These are phyloP conservation scores for Boletellus emodensis DNA, from an alignment of 768 basidiomycete genomes.

Conservation along the genomic window DNA sequence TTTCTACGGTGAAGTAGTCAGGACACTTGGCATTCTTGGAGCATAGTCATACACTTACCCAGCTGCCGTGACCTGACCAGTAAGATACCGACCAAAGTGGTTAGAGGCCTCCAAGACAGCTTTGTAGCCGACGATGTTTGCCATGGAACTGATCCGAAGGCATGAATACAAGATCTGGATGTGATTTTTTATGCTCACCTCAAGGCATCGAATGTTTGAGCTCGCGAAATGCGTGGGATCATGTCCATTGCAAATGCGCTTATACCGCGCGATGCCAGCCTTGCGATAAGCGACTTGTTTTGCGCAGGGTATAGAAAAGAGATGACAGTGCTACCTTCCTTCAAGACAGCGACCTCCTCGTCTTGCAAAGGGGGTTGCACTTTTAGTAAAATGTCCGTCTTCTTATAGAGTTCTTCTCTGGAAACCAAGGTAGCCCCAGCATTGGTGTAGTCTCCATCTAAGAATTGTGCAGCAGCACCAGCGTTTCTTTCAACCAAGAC, in stretches of 20 bases:
- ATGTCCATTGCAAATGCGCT: conserved; percentile 88
- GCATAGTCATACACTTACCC: conserved; percentile 49
- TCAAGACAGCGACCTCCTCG: conserved; percentile 59
- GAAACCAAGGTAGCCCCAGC: conserved; percentile 80
- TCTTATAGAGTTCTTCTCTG: conserved; percentile 61
- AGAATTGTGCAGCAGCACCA: conserved; percentile 70
- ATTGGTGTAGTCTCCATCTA: conserved; percentile 72
- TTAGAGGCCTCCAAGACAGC: conserved; percentile 89
- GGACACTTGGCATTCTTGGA: conserved; percentile 1
- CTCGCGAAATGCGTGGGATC: conserved; percentile 88
- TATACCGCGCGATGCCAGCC: conserved; percentile 58
- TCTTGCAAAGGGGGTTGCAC: conserved; percentile 70
- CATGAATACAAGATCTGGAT: not conserved
- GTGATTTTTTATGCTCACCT: conserved; percentile 44
- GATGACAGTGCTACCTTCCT: conserved; percentile 73
- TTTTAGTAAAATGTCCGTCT: conserved; percentile 79
- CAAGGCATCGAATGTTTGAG: conserved; percentile 85
- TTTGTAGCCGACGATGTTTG: conserved; percentile 93
- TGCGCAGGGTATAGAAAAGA: conserved; percentile 83
- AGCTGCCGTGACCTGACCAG: conserved; percentile 88
- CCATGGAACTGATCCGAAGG: conserved; percentile 64
- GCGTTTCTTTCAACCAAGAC: conserved; percentile 73
- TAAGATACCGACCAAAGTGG: conserved; percentile 84
- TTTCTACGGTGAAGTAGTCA: conserved; percentile 33
- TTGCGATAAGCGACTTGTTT: conserved; percentile 71